These are phyloP conservation scores for Mortierella sp. DNA, from an alignment of 371 early-diverging fungal species.

Conservation along the genomic window DNA sequence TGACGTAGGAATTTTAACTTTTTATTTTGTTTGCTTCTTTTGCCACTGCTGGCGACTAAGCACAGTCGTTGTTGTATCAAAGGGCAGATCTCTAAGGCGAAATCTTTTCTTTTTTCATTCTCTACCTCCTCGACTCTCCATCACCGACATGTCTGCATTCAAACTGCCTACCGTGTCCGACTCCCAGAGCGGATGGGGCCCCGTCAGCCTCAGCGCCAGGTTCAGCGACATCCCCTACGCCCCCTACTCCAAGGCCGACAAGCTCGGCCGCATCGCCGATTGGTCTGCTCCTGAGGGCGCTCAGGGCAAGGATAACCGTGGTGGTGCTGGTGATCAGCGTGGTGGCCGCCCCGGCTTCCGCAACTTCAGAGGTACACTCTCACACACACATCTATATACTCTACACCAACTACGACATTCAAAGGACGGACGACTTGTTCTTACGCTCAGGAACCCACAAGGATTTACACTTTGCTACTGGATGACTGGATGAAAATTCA, in stretches of 20 bases:
- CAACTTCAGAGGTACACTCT: slow-evolving; percentile 69
- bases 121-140: slow-evolving; percentile 14
- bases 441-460: background rate
- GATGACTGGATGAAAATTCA: background rate
- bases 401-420: background rate
- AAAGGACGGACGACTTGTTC: background rate
- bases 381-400: background rate
- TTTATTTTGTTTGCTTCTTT: slow-evolving; percentile 1
- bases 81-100: background rate
- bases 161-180: slow-evolving; percentile 79
- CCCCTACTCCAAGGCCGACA: slow-evolving; percentile 96
- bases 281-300: slow-evolving; percentile 81
- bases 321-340: slow-evolving; percentile 69
- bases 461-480: background rate
- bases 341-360: slow-evolving; percentile 72
- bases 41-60: background rate
- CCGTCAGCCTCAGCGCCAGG: slow-evolving; percentile 70
- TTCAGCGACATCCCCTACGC: slow-evolving; percentile 94
- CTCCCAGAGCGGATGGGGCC: slow-evolving; percentile 86
- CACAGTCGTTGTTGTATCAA: background rate
- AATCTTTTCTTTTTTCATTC: background rate
- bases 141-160: slow-evolving; percentile 60
- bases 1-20: background rate
- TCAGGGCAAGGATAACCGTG: slow-evolving; percentile 70
- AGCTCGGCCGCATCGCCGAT: slow-evolving; percentile 94